phyloP scores from a whole-genome alignment of 2,329 filamentous ascomycete species.

The Nemania sp. region DNA sequence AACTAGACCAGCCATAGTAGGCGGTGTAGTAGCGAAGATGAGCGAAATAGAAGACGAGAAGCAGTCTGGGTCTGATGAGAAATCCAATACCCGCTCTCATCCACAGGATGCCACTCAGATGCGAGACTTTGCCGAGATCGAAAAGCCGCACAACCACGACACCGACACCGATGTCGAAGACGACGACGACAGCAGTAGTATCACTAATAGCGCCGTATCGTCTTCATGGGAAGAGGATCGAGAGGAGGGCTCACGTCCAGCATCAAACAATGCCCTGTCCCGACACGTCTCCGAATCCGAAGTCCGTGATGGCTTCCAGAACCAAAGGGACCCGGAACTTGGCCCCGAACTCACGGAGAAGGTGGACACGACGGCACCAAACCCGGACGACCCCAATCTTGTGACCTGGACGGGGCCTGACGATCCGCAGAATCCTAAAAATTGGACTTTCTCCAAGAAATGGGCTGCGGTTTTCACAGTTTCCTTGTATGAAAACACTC shows the following conservation, averaged over 20 bases:
- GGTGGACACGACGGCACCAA: constrained; percentile 43
- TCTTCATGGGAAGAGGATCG: constrained; percentile 18
- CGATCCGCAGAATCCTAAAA: constrained; percentile 63
- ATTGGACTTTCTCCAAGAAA: constrained; percentile 68
- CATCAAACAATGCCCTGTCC: constrained; percentile 45
- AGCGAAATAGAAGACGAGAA: constrained; percentile 11
- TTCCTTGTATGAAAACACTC: too few species aligned
- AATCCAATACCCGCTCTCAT: constrained; percentile 3
- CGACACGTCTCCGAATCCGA: constrained; percentile 53
- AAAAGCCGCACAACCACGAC: constrained; percentile 31
- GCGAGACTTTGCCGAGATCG: constrained; percentile 20
- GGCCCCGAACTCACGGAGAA: constrained; percentile 44
- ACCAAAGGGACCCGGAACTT: constrained; percentile 53
- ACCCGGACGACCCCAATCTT: constrained; percentile 55
- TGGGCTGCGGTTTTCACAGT: constrained; percentile 68
- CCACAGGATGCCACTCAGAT: constrained; percentile 8
- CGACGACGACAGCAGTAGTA: constrained; percentile 16
- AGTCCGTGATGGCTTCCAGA: constrained; percentile 56
- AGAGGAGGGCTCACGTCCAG: constrained; percentile 15
- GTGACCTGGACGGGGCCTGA: constrained; percentile 66
- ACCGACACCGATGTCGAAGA: constrained; percentile 29
- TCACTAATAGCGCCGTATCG: constrained; percentile 15
- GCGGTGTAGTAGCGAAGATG: constrained; percentile 24
- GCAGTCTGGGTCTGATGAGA: constrained; percentile 21
- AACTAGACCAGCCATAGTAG: background rate